These are phyloP conservation scores for Penicillium occitanis DNA, from an alignment of 2,329 filamentous ascomycete species.

Conservation along the genomic window DNA sequence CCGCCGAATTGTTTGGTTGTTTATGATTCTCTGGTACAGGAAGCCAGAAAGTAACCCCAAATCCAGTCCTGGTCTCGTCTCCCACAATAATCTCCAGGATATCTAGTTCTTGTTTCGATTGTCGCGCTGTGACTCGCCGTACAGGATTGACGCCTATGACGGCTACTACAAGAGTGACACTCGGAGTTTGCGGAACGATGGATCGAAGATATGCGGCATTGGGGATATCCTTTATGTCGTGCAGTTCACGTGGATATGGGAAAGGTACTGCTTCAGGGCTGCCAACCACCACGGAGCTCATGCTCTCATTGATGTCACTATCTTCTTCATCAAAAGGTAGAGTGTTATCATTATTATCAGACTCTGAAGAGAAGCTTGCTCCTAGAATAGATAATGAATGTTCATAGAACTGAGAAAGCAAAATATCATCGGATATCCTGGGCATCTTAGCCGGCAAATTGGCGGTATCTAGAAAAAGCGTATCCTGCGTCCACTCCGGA, in stretches of 20 bases:
- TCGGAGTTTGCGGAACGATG: conserved; percentile 76
- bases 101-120: conserved; percentile 55
- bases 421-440: conserved; percentile 30
- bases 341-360: conserved; percentile 31
- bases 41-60: conserved; percentile 84
- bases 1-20: conserved; percentile 16
- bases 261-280: conserved; percentile 10
- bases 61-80: conserved; percentile 79
- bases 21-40: conserved; percentile 33
- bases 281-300: neutral
- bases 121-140: conserved; percentile 64
- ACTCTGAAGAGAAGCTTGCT: conserved; percentile 40
- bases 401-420: conserved; percentile 68
- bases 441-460: conserved; percentile 27
- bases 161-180: conserved; percentile 76
- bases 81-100: conserved; percentile 77
- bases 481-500: conserved; percentile 17
- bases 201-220: conserved; percentile 62
- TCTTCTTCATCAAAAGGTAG: conserved; percentile 21
- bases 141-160: conserved; percentile 70
- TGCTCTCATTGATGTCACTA: conserved; percentile 4
- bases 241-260: conserved; percentile 51
- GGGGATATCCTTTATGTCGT: conserved; percentile 69
- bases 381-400: conserved; percentile 73
- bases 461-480: conserved; percentile 34